These are phyloP conservation scores for Trebouxia sp. DNA, from an alignment of 139 green algal species.

Conservation along the genomic window DNA sequence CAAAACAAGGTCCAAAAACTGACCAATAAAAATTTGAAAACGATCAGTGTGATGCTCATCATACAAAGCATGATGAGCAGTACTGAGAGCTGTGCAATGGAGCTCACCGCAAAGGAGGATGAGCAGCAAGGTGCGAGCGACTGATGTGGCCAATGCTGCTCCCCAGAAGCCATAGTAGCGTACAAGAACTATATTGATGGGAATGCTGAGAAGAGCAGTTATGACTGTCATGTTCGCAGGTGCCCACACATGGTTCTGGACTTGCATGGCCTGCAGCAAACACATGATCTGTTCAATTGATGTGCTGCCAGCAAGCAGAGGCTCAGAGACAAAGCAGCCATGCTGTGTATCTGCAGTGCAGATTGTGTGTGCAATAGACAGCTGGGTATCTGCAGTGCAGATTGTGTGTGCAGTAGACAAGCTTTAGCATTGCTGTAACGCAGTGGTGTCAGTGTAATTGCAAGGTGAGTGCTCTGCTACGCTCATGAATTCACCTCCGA, in stretches of 20 bases:
- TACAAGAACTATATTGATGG: constrained; percentile 28
- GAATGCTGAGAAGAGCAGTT: constrained; percentile 19
- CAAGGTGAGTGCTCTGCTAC: not conserved
- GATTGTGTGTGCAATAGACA: not conserved
- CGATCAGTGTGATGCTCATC: no score
- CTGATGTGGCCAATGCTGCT: constrained; percentile 33
- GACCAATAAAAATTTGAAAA: no score
- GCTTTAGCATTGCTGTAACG: not conserved
- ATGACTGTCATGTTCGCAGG: constrained; percentile 26
- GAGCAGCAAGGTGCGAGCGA: constrained; percentile 24
- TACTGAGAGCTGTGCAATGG: no score
- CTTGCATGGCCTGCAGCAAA: constrained; percentile 32
- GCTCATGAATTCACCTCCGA: not conserved
- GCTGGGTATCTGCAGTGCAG: not conserved
- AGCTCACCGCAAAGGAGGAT: constrained; percentile 24
- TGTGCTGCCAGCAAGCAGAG: not conserved
- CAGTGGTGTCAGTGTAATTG: not conserved
- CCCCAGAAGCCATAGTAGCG: constrained; percentile 31
- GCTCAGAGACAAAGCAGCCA: not conserved
- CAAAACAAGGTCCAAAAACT: no score
- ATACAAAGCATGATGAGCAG: no score
- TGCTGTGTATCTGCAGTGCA: not conserved
- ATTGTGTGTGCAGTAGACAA: not conserved
- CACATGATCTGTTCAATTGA: not conserved
- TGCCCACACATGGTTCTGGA: constrained; percentile 40